These are phyloP conservation scores for Phyllostachys edulis DNA, from an alignment of 176 grass and related monocot species.

Conservation along the genomic window DNA sequence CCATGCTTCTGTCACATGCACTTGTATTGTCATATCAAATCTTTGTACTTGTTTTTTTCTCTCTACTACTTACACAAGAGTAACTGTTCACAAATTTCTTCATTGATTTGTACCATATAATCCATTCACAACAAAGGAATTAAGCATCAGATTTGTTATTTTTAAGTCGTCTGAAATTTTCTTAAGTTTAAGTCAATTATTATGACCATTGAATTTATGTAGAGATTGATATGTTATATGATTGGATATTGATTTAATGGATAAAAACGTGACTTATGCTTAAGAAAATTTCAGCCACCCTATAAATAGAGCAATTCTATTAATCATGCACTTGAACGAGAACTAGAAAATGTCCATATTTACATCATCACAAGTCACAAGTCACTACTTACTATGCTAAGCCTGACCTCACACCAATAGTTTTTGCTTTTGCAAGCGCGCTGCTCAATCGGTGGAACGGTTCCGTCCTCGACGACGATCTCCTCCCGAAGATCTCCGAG, in stretches of 20 bases:
- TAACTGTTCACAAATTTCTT: background rate
- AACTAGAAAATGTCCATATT: conserved; percentile 27
- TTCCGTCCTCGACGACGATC: conserved; percentile 70
- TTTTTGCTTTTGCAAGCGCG: conserved; percentile 51
- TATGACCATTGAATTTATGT: too few relatives aligned
- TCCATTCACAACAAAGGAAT: conserved; percentile 12
- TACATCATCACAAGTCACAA: conserved; percentile 23
- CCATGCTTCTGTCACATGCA: background rate
- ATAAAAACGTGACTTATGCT: too few relatives aligned
- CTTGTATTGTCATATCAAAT: background rate
- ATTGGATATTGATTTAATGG: too few relatives aligned
- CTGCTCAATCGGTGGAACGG: too few relatives aligned
- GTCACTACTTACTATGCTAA: too few relatives aligned
- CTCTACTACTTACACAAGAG: background rate
- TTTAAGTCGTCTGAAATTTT: too few relatives aligned
- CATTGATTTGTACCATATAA: background rate
- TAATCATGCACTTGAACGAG: conserved; percentile 2
- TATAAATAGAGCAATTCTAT: too few relatives aligned
- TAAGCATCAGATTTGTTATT: too few relatives aligned
- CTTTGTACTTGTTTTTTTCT: background rate
- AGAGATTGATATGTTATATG: too few relatives aligned
- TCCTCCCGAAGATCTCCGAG: conserved; percentile 56
- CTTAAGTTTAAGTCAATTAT: too few relatives aligned
- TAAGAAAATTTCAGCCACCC: too few relatives aligned
- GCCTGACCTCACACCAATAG: conserved; percentile 46